These are phyloP conservation scores for Sphaerulina vaccinii DNA, from an alignment of 2,329 filamentous ascomycete genomes.

Conservation along the genomic window DNA sequence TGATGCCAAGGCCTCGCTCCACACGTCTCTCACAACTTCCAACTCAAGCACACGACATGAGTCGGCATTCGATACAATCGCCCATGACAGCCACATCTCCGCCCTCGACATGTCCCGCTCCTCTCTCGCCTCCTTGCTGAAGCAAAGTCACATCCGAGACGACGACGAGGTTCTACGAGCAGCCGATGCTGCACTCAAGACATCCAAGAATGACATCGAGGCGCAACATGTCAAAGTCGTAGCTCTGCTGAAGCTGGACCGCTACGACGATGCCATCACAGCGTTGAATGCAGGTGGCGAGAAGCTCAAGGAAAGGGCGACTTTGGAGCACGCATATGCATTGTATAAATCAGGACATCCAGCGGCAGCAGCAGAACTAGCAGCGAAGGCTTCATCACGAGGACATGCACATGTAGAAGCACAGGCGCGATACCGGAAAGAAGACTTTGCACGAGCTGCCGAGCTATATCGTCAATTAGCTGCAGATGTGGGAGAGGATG, in stretches of 20 bases:
- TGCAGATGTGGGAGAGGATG: slow-evolving; percentile 51
- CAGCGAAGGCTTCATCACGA: slow-evolving; percentile 43
- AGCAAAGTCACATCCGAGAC: slow-evolving; percentile 62
- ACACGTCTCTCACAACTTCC: not conserved
- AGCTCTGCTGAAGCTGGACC: slow-evolving; percentile 77
- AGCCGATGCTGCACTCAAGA: slow-evolving; percentile 57
- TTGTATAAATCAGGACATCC: slow-evolving; percentile 76
- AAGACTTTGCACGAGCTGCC: slow-evolving; percentile 68
- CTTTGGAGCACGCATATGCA: slow-evolving; percentile 75
- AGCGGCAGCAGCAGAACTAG: slow-evolving; percentile 59
- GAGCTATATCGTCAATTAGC: slow-evolving; percentile 62
- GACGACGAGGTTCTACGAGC: slow-evolving; percentile 71
- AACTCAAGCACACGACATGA: no score
- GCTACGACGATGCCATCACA: slow-evolving; percentile 73
- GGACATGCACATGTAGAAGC: slow-evolving; percentile 61
- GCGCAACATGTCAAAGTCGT: slow-evolving; percentile 70
- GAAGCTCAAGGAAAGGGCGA: slow-evolving; percentile 59
- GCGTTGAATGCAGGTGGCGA: slow-evolving; percentile 64
- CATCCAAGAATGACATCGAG: slow-evolving; percentile 57
- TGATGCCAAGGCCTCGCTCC: not conserved
- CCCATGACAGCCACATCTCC: not conserved
- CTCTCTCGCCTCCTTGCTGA: slow-evolving; percentile 54
- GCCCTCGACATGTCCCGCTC: slow-evolving; percentile 17
- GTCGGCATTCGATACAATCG: not conserved
- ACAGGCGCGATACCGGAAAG: slow-evolving; percentile 69